Base-by-base conservation (phyloP, 129 eudicot genomes). In the Mikania micrantha region DNA sequence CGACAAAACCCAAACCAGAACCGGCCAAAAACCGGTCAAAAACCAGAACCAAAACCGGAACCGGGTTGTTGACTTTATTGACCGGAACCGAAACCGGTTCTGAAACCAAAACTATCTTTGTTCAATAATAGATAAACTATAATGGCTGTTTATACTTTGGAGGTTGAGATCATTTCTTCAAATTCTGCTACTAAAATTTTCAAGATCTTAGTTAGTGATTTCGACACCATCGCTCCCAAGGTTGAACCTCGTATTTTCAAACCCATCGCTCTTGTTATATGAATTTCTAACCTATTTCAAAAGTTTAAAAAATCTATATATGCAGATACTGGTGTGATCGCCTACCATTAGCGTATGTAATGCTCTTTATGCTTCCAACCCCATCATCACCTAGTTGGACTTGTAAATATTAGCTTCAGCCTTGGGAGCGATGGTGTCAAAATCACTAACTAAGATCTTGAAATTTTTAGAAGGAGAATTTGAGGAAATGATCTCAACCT, bases 311-410 rank as follows among this genome's bases (percentile, higher is more conserved):
- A 5, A 36, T 5, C 41, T 36, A 36, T 5, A 36, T 7, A 36
- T 5, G 41, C 11, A 25, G 0, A 56, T 24, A 12, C 3, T 25
- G 34, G 6, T 9, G 16, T 10, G 8, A 9, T 27, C 16, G 7
- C 53, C 24, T 56, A 77, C 88, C 88, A 57, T 80, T 82, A 16
- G 64, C 66, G 58, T 60, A 80, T 60, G 64, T 59, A 11, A 59
- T 44, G 45, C 21, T 39, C 62, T 73, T 65, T 69, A 80, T 60
- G 57, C 82, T 64, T 56, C 88, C 85, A 64, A 28, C 78, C 2
- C 85, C 80, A 17, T 83, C 85, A 61, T 74, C 76, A 9, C 88
- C 88, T 70, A 80, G 57, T 77, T 56, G 19, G 66, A 39, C 69
- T 84, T 84, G 76, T 64, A 34, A 35, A 64, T 66, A 22, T 77